Base-by-base conservation (phyloP, 306 rosid species). In the Ziziphus jujuba region DNA sequence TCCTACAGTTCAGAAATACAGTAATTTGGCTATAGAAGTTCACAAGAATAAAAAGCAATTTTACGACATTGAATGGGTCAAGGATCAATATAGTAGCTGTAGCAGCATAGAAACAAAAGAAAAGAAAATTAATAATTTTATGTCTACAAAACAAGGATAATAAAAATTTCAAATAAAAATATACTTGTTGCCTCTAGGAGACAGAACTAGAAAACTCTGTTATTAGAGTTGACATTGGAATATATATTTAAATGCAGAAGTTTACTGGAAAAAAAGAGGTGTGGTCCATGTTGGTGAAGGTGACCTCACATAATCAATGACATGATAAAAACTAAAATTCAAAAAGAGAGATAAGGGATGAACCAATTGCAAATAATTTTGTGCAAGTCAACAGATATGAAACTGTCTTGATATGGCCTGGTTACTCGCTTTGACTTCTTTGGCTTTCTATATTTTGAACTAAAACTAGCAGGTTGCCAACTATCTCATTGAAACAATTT, bases 261-360 rank as follows among this genome's bases (percentile, higher is more conserved):
- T 7, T 67, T 15, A 23, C 17, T 31, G 19, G 28, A 22, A 35
- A 1, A 12, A 35, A 8, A 66, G 31, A 7, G 19, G 23, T 13
- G 72, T 1, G 64, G 33, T 20, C 56, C 72, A 56, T 6, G 24
- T 25, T 47, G 19, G n/a, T 11, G 28, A 69, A 56, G 17, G 22
- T 34, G 72, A 40, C 50, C 21, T 15, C 15, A 16, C 44, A 11
- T n/a, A 21, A 61, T 60, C 31, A 23, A 53, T 24, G 21, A 21
- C 14, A 7, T 8, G 14, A n/a, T 53, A 24, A 53, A 20, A 24
- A 7, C 9, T 3, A 19, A 5, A 21, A 53, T 19, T n/a, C 6
- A 52, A 52, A 60, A 20, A 11, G 5, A 31, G 7, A 34, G 22
- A 61, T 40, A 21, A 22, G 17, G 19, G n/a, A 45, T 57, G 1